These are phyloP conservation scores for Hypoxylon sp. DNA, from an alignment of 2,329 filamentous ascomycete species.

Conservation along the genomic window DNA sequence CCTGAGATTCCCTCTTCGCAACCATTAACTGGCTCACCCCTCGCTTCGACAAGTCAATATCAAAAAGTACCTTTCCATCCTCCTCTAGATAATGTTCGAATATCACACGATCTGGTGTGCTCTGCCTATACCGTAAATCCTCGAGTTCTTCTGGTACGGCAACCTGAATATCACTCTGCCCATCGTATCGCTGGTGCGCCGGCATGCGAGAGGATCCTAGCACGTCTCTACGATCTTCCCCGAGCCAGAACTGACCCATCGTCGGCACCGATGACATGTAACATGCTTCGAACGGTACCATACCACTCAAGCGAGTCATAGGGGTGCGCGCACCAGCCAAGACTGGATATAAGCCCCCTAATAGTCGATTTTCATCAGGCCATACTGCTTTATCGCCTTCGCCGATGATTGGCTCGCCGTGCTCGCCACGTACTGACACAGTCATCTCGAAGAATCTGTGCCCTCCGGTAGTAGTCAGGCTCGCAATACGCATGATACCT, in stretches of 20 bases:
- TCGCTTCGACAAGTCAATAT: slow-evolving; percentile 37
- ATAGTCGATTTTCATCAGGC: slow-evolving; percentile 40
- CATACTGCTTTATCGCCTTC: slow-evolving; percentile 43
- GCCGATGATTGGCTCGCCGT: slow-evolving; percentile 46
- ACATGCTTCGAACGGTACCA: slow-evolving; percentile 57
- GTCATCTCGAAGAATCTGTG: slow-evolving; percentile 53
- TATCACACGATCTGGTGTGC: slow-evolving; percentile 48
- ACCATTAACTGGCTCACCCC: slow-evolving; percentile 45
- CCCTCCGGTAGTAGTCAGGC: slow-evolving; percentile 31
- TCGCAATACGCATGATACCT: slow-evolving; percentile 42
- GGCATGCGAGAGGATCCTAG: slow-evolving; percentile 57
- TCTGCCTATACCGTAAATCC: slow-evolving; percentile 30
- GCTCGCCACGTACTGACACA: slow-evolving; percentile 47
- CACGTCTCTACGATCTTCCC: slow-evolving; percentile 58
- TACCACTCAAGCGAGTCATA: slow-evolving; percentile 54
- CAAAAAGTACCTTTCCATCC: slow-evolving; percentile 25
- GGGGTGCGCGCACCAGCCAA: slow-evolving; percentile 31
- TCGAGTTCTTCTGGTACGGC: slow-evolving; percentile 43
- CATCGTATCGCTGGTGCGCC: slow-evolving; percentile 49
- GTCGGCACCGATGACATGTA: slow-evolving; percentile 58
- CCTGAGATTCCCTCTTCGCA: slow-evolving; percentile 16
- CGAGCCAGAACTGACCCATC: slow-evolving; percentile 53
- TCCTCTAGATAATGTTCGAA: slow-evolving; percentile 42
- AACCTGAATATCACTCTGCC: slow-evolving; percentile 30
- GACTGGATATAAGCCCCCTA: slow-evolving; percentile 50